Conservation (phyloP, 768 basidiomycete genomes). For the Mycena capillaripes region DNA sequence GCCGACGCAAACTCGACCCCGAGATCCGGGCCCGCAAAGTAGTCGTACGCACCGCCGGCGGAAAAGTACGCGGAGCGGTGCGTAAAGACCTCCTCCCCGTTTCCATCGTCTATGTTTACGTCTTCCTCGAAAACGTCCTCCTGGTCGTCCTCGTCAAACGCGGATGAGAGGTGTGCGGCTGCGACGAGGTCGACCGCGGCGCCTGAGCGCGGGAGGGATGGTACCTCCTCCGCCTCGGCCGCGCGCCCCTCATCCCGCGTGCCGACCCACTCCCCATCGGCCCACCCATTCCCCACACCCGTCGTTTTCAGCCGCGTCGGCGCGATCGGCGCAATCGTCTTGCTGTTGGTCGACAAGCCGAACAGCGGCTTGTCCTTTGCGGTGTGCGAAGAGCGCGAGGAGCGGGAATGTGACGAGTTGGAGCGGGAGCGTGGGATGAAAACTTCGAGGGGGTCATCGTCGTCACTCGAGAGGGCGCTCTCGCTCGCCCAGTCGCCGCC, state of each 20-base stretch:
- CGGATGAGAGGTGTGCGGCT: slow-evolving; percentile 16
- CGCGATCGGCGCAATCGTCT: slow-evolving; percentile 63
- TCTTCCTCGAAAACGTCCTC: slow-evolving; percentile 39
- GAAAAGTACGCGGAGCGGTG: slow-evolving; percentile 38
- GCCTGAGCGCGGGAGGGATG: slow-evolving; percentile 19
- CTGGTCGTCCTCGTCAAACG: slow-evolving; percentile 37
- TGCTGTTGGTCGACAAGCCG: slow-evolving; percentile 16
- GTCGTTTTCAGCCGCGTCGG: slow-evolving; percentile 90
- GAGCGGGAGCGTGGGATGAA: slow-evolving; percentile 34
- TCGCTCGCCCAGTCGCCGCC: slow-evolving; percentile 40
- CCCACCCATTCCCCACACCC: slow-evolving; percentile 59
- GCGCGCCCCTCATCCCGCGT: slow-evolving; percentile 60
- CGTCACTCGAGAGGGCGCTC: slow-evolving; percentile 34
- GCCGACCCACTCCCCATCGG: slow-evolving; percentile 56
- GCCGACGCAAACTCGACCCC: slow-evolving; percentile 67
- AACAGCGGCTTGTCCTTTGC: neutral
- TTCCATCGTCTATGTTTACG: slow-evolving; percentile 35
- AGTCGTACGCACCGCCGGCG: slow-evolving; percentile 62
- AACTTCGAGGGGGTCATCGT: slow-evolving; percentile 36
- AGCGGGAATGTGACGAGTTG: slow-evolving; percentile 24
- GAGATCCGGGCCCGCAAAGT: slow-evolving; percentile 71
- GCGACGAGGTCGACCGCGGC: slow-evolving; percentile 25
- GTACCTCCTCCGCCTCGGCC: neutral
- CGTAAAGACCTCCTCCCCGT: slow-evolving; percentile 35
- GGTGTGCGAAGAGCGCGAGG: slow-evolving; percentile 20